Base-by-base conservation (phyloP, 331 rosid genomes). In the Rosa hybrid region DNA sequence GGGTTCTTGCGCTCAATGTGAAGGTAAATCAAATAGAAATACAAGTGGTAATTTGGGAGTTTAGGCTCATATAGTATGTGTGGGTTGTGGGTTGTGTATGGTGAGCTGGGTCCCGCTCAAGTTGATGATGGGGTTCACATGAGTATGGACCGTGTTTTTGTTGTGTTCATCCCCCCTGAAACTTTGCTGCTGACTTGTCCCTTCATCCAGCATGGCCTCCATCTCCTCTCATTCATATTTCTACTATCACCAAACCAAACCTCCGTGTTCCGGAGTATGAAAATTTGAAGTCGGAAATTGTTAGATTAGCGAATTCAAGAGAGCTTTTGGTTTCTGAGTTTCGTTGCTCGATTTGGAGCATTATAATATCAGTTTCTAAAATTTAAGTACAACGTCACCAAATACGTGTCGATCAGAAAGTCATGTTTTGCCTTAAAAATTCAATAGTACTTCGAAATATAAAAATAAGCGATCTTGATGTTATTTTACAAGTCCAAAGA, bases 121-220 rank as follows among this genome's bases (percentile, higher is more conserved):
- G 89, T 92, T 89, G 97, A 85, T 80, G 91, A 88, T 82, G 91
- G 89, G 92, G 81, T 86, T 90, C 95, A 91, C 95, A 92, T 89
- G 95, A 92, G 85, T 83, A 91, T 88, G 91, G 97, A 92, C 90
- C 91, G 85, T 83, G 83, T 83, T 81, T 84, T 75, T 5, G 57
- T 79, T 65, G 86, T 81, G 91, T 94, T 86, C 97, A 94, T 94
- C 97, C 97, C 97, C 98, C 96, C 96, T 88, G 97, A 83, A 44
- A 79, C 76, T 68, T 88, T 27, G 87, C 83, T 71, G 21, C 78
- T 62, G 17, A 60, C 79, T 79, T 49, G 56, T 21, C 74, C 78
- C 83, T 57, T 30, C 20, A 4, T 21, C 44, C 30, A 41, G 83
- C 85, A 87, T 84, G 88, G 83, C 81, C 76, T 81, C 68, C 68